Conservation (phyloP, 257 asterid species). For the Gentiana straminea region DNA sequence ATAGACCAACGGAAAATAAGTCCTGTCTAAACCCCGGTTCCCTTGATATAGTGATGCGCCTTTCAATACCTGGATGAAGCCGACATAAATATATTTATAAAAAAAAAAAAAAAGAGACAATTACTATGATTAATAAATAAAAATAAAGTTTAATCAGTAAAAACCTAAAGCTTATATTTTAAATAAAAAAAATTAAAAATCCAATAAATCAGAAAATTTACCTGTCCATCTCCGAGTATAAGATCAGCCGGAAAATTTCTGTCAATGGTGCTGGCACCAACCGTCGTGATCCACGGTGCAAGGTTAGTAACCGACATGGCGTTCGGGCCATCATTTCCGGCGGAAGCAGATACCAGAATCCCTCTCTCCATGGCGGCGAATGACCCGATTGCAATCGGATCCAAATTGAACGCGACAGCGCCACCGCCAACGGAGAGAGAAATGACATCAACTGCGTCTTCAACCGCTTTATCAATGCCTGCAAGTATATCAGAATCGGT, state of each 20-base stretch:
- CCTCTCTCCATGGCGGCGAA: slow-evolving; percentile 74
- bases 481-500: slow-evolving; percentile 79
- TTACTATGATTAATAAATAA: no score
- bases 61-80: slow-evolving; percentile 24
- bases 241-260: slow-evolving; percentile 65
- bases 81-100: no score
- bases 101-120: no score
- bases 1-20: slow-evolving; percentile 34
- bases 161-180: no score
- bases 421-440: slow-evolving; percentile 81
- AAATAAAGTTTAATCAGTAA: no score
- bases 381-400: slow-evolving; percentile 76
- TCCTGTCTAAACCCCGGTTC: slow-evolving; percentile 13
- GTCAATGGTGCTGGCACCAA: slow-evolving; percentile 86
- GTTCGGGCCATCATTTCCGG: slow-evolving; percentile 79
- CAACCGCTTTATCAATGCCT: slow-evolving; percentile 73
- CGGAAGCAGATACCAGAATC: slow-evolving; percentile 61
- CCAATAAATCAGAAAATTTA: not conserved
- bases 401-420: slow-evolving; percentile 39
- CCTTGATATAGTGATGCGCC: slow-evolving; percentile 61
- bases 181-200: no score
- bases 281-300: slow-evolving; percentile 84
- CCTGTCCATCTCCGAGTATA: slow-evolving; percentile 41
- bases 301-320: slow-evolving; percentile 58
- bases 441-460: slow-evolving; percentile 69